phyloP scores from a whole-genome alignment of 2,329 filamentous ascomycete species.

The Colletotrichum tropicicola region DNA sequence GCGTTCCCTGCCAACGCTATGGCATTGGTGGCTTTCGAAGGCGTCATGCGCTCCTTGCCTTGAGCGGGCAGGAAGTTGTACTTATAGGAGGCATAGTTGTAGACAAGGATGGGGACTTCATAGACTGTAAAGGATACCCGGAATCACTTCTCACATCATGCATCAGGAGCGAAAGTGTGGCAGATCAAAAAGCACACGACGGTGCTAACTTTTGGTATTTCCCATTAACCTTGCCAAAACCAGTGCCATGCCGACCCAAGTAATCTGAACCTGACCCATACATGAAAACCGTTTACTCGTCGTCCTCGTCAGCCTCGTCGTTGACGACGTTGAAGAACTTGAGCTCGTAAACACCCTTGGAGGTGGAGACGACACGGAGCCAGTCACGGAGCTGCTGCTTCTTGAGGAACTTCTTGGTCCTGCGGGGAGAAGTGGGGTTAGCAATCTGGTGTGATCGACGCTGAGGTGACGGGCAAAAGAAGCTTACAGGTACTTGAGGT shows the following conservation, averaged over 20 bases:
- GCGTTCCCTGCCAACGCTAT: slow-evolving; percentile 97
- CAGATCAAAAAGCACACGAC: slow-evolving; percentile 32
- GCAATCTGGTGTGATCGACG: not conserved
- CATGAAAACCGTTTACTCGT: slow-evolving; percentile 74
- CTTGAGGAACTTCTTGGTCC: slow-evolving; percentile 99
- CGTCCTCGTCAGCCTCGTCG: slow-evolving; percentile 97
- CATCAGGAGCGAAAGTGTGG: slow-evolving; percentile 1
- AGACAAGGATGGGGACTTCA: not conserved
- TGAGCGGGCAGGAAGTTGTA: slow-evolving; percentile 31
- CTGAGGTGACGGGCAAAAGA: not conserved
- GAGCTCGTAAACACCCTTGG: slow-evolving; percentile 98
- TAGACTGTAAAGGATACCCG: slow-evolving; percentile 26
- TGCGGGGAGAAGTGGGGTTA: slow-evolving; percentile 45
- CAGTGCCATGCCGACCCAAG: slow-evolving; percentile 30
- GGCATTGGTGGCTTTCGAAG: slow-evolving; percentile 93
- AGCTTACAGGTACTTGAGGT: slow-evolving; percentile 98
- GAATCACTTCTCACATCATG: slow-evolving; percentile 6
- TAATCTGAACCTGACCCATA: slow-evolving; percentile 26
- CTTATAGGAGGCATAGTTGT: not conserved
- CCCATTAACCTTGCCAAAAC: slow-evolving; percentile 30
- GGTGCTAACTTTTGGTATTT: slow-evolving; percentile 32
- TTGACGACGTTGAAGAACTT: slow-evolving; percentile 99
- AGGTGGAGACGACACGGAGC: slow-evolving; percentile 98
- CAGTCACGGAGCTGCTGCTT: slow-evolving; percentile 99
- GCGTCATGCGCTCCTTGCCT: slow-evolving; percentile 78